Evolutionary conservation across 2,329 filamentous ascomycete genomes (phyloP).

Genomic region (Cladorrhinum sp.): DNA sequence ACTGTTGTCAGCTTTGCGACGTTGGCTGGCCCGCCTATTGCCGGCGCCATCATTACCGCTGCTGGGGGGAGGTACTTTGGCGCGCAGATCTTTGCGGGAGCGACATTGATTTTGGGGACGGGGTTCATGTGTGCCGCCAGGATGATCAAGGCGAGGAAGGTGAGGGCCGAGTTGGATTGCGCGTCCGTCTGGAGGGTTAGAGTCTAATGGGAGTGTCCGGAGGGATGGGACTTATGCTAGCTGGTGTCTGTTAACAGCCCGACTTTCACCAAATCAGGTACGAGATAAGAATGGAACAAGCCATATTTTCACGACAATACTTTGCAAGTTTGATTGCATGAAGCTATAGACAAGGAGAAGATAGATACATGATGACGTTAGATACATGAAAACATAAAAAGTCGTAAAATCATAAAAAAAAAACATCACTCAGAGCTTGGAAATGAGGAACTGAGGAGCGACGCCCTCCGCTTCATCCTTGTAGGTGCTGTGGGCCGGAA

Average conservation of each 20-base stretch:
- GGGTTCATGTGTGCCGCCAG: constrained; percentile 40
- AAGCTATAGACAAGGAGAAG: background rate
- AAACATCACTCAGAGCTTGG: background rate
- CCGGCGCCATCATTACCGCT: constrained; percentile 46
- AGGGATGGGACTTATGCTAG: too few species aligned
- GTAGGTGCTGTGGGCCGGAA: constrained; percentile 33
- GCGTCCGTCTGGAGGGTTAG: constrained; percentile 37
- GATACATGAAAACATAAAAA: background rate
- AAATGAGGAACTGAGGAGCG: constrained; percentile 18
- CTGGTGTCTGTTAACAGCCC: background rate
- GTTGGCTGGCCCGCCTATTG: constrained; percentile 51
- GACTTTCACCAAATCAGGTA: too few species aligned
- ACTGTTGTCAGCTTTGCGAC: constrained; percentile 53
- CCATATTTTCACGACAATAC: background rate
- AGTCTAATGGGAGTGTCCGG: too few species aligned
- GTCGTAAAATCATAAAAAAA: background rate
- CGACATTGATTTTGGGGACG: constrained; percentile 41
- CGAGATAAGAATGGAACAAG: too few species aligned
- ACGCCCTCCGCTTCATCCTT: constrained; percentile 12
- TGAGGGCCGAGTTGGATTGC: constrained; percentile 24
- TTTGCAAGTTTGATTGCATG: background rate
- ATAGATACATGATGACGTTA: too few species aligned
- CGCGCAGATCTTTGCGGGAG: constrained; percentile 49
- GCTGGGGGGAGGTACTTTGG: constrained; percentile 42
- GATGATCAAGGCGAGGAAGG: constrained; percentile 37